Evolutionary conservation across 441 rosid species (phyloP).

Genomic region (Jatropha podagrica): DNA sequence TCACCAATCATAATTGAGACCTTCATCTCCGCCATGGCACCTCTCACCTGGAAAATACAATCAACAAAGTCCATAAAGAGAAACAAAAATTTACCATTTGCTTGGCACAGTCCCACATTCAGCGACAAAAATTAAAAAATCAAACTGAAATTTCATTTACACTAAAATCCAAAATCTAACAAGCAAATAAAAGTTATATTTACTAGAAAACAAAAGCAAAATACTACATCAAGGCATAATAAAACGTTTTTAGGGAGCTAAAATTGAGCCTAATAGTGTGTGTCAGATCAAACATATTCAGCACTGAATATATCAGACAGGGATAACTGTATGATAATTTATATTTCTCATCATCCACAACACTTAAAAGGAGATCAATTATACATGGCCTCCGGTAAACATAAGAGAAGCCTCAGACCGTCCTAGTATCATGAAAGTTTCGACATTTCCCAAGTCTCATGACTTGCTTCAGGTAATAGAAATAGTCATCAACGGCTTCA

Average conservation of each 20-base stretch:
- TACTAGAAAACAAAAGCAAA: no score
- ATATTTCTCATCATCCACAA: conserved; percentile 40
- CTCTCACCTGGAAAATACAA: no score
- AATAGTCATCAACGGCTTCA: conserved; percentile 19
- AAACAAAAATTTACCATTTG: no score
- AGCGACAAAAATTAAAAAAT: no score
- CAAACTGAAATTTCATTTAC: no score
- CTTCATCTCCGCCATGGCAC: no score
- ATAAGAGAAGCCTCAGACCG: conserved; percentile 53
- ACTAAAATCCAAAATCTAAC: no score
- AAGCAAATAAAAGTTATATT: no score
- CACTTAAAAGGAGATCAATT: background rate
- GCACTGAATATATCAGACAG: conserved; percentile 46
- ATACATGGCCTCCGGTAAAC: background rate
- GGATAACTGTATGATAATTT: conserved; percentile 50
- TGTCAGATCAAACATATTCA: conserved; percentile 43
- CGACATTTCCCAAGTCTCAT: background rate
- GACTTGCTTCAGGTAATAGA: conserved; percentile 10
- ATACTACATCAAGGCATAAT: no score
- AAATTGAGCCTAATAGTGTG: background rate
- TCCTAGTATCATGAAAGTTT: conserved; percentile 46
- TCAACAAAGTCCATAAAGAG: no score
- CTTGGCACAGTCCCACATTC: no score
- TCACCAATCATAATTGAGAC: no score
- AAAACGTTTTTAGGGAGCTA: background rate